Percentiles rank a stretch among this genome's conserved stretches.
Conservation (phyloP, 1,284 basidiomycete species). For the Phaffia rhodozyma region DNA sequence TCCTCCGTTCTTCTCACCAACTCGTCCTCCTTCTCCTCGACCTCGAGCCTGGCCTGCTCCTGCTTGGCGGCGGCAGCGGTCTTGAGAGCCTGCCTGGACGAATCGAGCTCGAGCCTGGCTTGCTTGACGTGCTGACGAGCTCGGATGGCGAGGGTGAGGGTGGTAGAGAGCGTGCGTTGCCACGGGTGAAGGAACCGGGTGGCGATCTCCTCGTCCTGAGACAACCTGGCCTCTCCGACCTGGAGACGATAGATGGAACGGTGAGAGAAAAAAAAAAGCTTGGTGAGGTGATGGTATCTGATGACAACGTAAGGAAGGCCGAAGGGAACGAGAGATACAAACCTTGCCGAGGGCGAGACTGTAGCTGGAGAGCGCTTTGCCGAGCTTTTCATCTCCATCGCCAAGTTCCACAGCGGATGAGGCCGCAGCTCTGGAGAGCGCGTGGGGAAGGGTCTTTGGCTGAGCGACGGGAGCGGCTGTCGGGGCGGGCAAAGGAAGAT, state of each 20-base stretch:
- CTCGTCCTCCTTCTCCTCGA: conserved; percentile 91
- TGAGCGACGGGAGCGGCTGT: conserved; percentile 42
- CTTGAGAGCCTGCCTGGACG: conserved; percentile 62
- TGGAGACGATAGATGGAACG: conserved; percentile 19
- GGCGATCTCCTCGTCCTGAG: conserved; percentile 67
- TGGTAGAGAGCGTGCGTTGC: conserved; percentile 56
- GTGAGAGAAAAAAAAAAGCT: neutral
- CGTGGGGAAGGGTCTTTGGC: conserved; percentile 93
- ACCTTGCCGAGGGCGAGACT: conserved; percentile 70
- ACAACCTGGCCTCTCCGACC: conserved; percentile 68
- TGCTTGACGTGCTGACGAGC: conserved; percentile 75
- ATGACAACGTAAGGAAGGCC: neutral
- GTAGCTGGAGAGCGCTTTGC: conserved; percentile 64
- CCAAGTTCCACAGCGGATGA: conserved; percentile 48
- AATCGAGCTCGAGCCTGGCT: conserved; percentile 65
- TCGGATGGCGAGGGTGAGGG: conserved; percentile 76
- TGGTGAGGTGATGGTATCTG: neutral
- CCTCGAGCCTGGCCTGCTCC: conserved; percentile 67
- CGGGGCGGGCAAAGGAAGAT: conserved; percentile 63
- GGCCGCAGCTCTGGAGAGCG: conserved; percentile 70
- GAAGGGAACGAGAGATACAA: conserved; percentile 7
- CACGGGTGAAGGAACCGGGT: conserved; percentile 76
- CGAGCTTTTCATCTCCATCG: conserved; percentile 50
- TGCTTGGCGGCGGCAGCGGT: conserved; percentile 57
- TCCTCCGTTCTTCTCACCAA: conserved; percentile 92